phyloP scores from a whole-genome alignment of 2,329 filamentous ascomycete species.

The Aspergillus felis region DNA sequence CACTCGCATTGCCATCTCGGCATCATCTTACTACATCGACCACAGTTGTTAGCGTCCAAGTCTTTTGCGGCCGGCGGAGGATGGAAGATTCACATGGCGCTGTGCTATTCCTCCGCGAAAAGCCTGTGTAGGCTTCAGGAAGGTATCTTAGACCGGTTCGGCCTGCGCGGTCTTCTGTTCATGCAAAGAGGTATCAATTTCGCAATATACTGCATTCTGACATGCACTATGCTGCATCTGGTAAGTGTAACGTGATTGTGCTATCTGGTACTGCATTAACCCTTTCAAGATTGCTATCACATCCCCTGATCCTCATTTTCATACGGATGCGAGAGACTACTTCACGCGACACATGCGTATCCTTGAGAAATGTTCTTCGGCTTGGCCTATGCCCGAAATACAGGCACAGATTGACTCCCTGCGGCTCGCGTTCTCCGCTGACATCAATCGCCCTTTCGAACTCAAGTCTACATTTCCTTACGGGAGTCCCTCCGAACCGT shows the following conservation, averaged over 20 bases:
- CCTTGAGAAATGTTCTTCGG: constrained; percentile 75
- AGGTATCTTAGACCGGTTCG: constrained; percentile 70
- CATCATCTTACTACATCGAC: constrained; percentile 81
- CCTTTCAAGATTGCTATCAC: constrained; percentile 76
- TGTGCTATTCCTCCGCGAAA: constrained; percentile 82
- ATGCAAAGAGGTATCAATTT: constrained; percentile 96
- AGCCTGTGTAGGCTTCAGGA: constrained; percentile 83
- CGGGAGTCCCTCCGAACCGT: constrained; percentile 67
- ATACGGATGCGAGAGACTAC: constrained; percentile 77
- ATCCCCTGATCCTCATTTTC: constrained; percentile 85
- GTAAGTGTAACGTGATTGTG: constrained; percentile 54
- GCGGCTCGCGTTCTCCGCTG: constrained; percentile 84
- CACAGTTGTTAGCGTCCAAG: constrained; percentile 75
- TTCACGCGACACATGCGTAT: constrained; percentile 94
- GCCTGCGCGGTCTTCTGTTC: constrained; percentile 74
- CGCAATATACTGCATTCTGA: constrained; percentile 86
- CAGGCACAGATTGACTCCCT: constrained; percentile 85
- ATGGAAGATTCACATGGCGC: constrained; percentile 84
- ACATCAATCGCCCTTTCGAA: constrained; percentile 79
- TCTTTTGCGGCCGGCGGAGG: constrained; percentile 65
- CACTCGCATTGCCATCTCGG: constrained; percentile 85
- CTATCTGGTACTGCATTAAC: background rate
- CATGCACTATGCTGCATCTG: constrained; percentile 88
- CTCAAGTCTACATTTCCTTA: constrained; percentile 85
- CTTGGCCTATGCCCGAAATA: constrained; percentile 86